A percentile compares a stretch with the other conserved stretches of the same genome.
Conservation (phyloP, 2,329 filamentous ascomycete genomes). For the Onygenales sp. region DNA sequence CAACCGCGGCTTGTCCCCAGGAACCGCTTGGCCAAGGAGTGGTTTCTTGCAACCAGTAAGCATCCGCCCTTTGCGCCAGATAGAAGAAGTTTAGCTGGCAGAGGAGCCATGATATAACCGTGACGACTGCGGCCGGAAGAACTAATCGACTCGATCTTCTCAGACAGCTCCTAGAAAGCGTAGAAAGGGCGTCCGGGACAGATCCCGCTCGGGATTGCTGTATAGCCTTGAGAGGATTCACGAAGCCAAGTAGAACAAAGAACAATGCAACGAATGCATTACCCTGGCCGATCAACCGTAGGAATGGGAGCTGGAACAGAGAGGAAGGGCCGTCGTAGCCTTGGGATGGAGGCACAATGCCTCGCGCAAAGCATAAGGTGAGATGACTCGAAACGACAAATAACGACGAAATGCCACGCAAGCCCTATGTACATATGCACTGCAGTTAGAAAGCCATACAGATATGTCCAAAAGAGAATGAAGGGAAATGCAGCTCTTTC, state of each 20-base stretch:
- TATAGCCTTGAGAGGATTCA: conserved; percentile 54
- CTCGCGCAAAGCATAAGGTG: conserved; percentile 42
- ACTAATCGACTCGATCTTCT: conserved; percentile 50
- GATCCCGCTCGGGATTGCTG: conserved; percentile 46
- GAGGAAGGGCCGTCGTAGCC: conserved; percentile 37
- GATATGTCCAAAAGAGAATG: not conserved
- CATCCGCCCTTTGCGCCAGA: conserved; percentile 47
- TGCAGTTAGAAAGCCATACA: not conserved
- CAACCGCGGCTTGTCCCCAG: conserved; percentile 34
- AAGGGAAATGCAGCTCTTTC: not conserved
- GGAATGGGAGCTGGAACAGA: conserved; percentile 49
- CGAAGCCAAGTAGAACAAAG: conserved; percentile 55
- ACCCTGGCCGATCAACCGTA: conserved; percentile 51
- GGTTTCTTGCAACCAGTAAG: conserved; percentile 49
- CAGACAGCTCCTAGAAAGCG: conserved; percentile 49
- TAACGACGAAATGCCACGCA: conserved; percentile 47
- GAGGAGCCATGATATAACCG: conserved; percentile 46
- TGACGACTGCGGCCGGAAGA: conserved; percentile 48
- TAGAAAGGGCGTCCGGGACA: conserved; percentile 43
- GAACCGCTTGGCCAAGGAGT: conserved; percentile 35
- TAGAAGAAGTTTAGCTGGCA: conserved; percentile 50
- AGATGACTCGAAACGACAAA: conserved; percentile 49
- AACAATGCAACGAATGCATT: conserved; percentile 59
- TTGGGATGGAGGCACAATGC: conserved; percentile 40
- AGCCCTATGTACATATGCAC: conserved; percentile 32